These are phyloP conservation scores for Penicillium olsonii DNA, from an alignment of 2,329 filamentous ascomycete species.

Conservation along the genomic window DNA sequence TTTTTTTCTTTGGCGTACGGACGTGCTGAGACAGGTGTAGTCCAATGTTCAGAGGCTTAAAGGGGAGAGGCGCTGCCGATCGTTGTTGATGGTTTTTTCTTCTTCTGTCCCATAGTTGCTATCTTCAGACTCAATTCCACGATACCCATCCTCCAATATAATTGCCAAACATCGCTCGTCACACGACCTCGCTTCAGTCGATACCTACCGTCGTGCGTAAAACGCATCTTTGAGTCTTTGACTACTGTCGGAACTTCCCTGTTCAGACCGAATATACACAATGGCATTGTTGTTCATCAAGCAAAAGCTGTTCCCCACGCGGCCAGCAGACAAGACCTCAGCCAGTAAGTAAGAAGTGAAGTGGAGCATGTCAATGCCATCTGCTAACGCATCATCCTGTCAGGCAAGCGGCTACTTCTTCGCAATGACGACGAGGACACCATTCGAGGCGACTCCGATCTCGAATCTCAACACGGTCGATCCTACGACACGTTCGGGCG, in stretches of 20 bases:
- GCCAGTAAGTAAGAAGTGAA: slow-evolving; percentile 10
- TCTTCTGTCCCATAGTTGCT: slow-evolving; percentile 2
- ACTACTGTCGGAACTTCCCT: too few species aligned
- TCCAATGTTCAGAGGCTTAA: slow-evolving; percentile 6
- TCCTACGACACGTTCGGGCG: slow-evolving; percentile 38
- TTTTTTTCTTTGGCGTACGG: slow-evolving; percentile 2
- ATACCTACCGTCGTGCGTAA: background rate
- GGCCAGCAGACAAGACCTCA: slow-evolving; percentile 17
- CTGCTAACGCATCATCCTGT: slow-evolving; percentile 5
- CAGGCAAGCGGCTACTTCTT: slow-evolving; percentile 38
- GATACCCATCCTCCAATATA: background rate
- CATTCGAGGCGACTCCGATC: slow-evolving; percentile 24
- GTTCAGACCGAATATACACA: slow-evolving; percentile 5
- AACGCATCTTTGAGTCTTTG: background rate
- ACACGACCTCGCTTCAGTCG: background rate
- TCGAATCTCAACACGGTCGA: slow-evolving; percentile 34
- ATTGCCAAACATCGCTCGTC: background rate
- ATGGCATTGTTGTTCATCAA: slow-evolving; percentile 45
- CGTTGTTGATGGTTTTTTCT: background rate
- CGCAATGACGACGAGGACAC: slow-evolving; percentile 26
- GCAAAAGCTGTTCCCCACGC: slow-evolving; percentile 36
- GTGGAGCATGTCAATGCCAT: background rate
- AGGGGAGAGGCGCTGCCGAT: slow-evolving; percentile 4
- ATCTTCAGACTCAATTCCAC: background rate
- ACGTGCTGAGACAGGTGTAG: slow-evolving; percentile 3